These are phyloP conservation scores for Dillenia turbinata DNA, from an alignment of 164 flowering plant genomes.

Conservation along the genomic window DNA sequence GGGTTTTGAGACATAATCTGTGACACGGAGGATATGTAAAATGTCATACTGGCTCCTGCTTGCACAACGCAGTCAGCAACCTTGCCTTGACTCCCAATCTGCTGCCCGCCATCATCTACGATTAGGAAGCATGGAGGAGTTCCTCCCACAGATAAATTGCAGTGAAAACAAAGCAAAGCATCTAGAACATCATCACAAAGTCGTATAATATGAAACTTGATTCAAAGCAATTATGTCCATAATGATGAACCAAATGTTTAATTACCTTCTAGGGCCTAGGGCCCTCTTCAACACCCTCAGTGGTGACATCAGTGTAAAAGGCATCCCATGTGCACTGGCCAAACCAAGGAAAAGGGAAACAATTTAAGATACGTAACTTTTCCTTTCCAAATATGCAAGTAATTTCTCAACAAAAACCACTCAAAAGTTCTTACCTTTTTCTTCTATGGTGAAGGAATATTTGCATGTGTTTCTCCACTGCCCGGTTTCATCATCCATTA, in stretches of 20 bases:
- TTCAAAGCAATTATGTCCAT: too few species aligned
- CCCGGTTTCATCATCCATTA: constrained; percentile 38
- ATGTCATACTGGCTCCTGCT: constrained; percentile 90
- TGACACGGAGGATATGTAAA: neutral
- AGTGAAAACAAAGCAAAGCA: constrained; percentile 3
- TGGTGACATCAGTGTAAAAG: constrained; percentile 91
- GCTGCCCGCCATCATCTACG: constrained; percentile 99
- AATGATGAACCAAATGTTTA: neutral
- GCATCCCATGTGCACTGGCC: constrained; percentile 99
- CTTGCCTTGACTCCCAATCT: constrained; percentile 56
- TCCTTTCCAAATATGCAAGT: neutral
- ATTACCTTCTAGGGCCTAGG: constrained; percentile 49
- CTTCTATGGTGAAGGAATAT: constrained; percentile 79
- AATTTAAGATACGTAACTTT: neutral
- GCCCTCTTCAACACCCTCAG: constrained; percentile 90
- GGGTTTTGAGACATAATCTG: too few species aligned
- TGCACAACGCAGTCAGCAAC: constrained; percentile 52
- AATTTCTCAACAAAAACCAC: constrained; percentile 1
- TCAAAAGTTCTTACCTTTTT: constrained; percentile 54
- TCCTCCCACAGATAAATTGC: constrained; percentile 77
- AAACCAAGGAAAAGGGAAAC: constrained; percentile 47
- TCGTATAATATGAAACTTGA: too few species aligned
- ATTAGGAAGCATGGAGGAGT: constrained; percentile 82
- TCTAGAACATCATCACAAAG: neutral
- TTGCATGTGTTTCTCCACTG: constrained; percentile 49